phyloP scores from a whole-genome alignment of 495 filamentous ascomycete genomes.

The Filosporella fistucella region DNA sequence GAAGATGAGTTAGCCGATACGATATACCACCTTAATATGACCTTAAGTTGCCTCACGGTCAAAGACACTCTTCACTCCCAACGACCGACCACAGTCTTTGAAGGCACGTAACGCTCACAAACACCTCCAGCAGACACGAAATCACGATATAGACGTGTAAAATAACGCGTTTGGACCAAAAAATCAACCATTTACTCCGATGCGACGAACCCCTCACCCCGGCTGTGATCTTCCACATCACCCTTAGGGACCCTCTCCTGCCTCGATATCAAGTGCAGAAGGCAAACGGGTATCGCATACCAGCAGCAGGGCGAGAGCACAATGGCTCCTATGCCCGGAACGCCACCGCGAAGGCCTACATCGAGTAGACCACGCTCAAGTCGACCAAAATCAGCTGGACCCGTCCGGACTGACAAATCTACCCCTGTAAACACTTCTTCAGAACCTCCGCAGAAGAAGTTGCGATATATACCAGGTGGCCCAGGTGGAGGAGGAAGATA shows the following conservation, averaged over 20 bases:
- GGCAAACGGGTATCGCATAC: too few species aligned
- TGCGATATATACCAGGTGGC: constrained; percentile 69
- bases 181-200: background rate
- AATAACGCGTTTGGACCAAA: too few species aligned
- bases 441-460: constrained; percentile 48
- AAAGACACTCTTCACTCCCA: too few species aligned
- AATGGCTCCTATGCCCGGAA: constrained; percentile 19
- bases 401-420: constrained; percentile 12
- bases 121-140: too few species aligned
- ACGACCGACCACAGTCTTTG: too few species aligned
- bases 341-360: constrained; percentile 21
- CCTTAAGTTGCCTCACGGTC: too few species aligned
- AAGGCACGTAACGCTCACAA: too few species aligned
- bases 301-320: too few species aligned
- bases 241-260: constrained; percentile 6
- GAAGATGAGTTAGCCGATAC: too few species aligned
- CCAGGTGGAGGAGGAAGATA: constrained; percentile 78
- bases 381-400: constrained; percentile 18
- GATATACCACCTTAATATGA: too few species aligned
- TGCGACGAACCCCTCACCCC: constrained; percentile 14
- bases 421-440: constrained; percentile 36
- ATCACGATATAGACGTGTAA: too few species aligned
- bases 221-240: constrained; percentile 8
- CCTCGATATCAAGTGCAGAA: too few species aligned
- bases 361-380: constrained; percentile 16